Conservation (phyloP, 257 asterid species). For the Nyctanthes arbortristis region DNA sequence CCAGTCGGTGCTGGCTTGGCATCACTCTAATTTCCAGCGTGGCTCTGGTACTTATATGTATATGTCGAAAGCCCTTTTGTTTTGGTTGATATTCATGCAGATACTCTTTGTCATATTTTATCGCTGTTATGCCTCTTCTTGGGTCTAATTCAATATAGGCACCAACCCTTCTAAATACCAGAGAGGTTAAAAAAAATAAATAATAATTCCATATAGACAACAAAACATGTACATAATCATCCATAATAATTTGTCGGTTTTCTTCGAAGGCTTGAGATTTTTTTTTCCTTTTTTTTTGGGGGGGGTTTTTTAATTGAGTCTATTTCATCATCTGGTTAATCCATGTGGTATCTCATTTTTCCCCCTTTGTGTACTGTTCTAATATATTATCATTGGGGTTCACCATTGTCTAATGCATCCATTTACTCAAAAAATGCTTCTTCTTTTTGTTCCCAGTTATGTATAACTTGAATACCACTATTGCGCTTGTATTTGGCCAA, state of each 20-base stretch:
- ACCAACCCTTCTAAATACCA: too few relatives aligned
- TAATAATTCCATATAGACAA: too few relatives aligned
- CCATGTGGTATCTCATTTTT: too few relatives aligned
- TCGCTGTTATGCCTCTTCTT: background rate
- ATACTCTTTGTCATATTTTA: background rate
- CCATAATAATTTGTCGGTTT: too few relatives aligned
- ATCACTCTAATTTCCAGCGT: constrained; percentile 76
- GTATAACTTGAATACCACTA: constrained; percentile 37
- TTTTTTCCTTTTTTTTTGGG: too few relatives aligned
- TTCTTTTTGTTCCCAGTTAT: constrained; percentile 42
- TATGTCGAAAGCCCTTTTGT: background rate
- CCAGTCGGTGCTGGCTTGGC: constrained; percentile 89
- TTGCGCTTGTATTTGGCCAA: constrained; percentile 53
- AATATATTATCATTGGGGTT: background rate
- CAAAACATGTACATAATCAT: too few relatives aligned
- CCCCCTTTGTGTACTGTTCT: too few relatives aligned
- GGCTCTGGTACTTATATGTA: constrained; percentile 57
- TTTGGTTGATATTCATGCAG: background rate
- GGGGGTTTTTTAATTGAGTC: too few relatives aligned
- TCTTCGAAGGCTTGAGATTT: too few relatives aligned
- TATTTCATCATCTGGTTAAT: too few relatives aligned
- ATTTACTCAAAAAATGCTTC: constrained; percentile 15
- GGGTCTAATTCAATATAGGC: too few relatives aligned
- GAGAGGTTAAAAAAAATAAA: too few relatives aligned
- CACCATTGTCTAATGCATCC: background rate